Conservation (phyloP, 2,329 filamentous ascomycete species). For the Zasmidium cellare region DNA sequence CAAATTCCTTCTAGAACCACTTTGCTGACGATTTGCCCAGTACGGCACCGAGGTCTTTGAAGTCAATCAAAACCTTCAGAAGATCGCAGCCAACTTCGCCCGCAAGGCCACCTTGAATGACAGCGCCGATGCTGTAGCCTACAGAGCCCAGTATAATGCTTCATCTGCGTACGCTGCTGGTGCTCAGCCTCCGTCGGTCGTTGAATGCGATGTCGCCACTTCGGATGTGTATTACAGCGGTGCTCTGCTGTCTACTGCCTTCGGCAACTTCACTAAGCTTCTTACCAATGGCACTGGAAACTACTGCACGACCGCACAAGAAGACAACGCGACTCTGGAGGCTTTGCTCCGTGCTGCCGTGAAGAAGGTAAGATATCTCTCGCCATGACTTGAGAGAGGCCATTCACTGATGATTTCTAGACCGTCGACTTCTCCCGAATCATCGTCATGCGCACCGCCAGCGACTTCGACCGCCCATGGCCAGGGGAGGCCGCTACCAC, state of each 20-base stretch:
- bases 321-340: slow-evolving; percentile 70
- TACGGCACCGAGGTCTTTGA: slow-evolving; percentile 47
- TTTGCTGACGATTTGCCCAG: background rate
- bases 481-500: slow-evolving; percentile 56
- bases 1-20: too few species aligned
- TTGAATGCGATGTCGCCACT: slow-evolving; percentile 67
- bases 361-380: slow-evolving; percentile 41
- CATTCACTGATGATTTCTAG: background rate
- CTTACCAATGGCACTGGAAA: slow-evolving; percentile 67
- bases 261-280: slow-evolving; percentile 63
- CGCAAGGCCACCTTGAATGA: slow-evolving; percentile 39
- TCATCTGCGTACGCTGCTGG: slow-evolving; percentile 41
- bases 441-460: slow-evolving; percentile 68
- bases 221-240: slow-evolving; percentile 73
- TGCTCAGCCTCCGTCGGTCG: slow-evolving; percentile 53
- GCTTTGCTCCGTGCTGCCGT: slow-evolving; percentile 62
- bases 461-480: slow-evolving; percentile 71
- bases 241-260: slow-evolving; percentile 59
- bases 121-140: slow-evolving; percentile 35
- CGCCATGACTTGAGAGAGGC: background rate
- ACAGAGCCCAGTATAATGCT: slow-evolving; percentile 39
- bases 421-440: slow-evolving; percentile 64
- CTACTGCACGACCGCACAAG: slow-evolving; percentile 72
- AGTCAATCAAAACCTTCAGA: slow-evolving; percentile 40
- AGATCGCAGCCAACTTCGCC: slow-evolving; percentile 36